Conservation (phyloP, 2,329 filamentous ascomycete genomes). For the Neopestalotiopsis sp. region DNA sequence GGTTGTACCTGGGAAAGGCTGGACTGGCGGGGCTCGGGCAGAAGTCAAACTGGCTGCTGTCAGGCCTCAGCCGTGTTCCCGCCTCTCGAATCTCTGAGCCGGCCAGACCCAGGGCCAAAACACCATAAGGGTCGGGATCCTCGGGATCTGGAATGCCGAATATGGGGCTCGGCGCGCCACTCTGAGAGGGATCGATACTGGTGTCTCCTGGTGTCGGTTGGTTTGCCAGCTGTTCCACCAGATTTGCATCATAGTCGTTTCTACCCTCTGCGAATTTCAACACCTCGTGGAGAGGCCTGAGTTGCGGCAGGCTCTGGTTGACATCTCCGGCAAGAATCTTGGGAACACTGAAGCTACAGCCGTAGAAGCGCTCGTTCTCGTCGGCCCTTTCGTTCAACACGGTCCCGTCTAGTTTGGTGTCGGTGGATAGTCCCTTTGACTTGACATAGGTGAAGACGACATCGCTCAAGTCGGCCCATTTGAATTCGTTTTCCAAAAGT, state of each 20-base stretch:
- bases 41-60: constrained; percentile 83
- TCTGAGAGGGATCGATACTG: constrained; percentile 53
- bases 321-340: constrained; percentile 65
- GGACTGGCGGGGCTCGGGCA: constrained; percentile 79
- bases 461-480: constrained; percentile 58
- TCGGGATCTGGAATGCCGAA: constrained; percentile 82
- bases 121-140: constrained; percentile 91
- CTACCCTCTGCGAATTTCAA: constrained; percentile 89
- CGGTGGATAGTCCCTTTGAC: constrained; percentile 59
- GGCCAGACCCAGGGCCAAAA: constrained; percentile 87
- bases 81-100: constrained; percentile 90
- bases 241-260: constrained; percentile 70
- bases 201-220: constrained; percentile 80
- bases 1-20: constrained; percentile 60
- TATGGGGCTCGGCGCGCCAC: constrained; percentile 45
- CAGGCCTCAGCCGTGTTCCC: constrained; percentile 75
- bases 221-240: constrained; percentile 68
- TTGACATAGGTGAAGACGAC: constrained; percentile 66
- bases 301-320: constrained; percentile 58
- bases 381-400: constrained; percentile 62
- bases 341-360: constrained; percentile 54
- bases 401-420: constrained; percentile 61
- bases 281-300: constrained; percentile 74
- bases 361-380: constrained; percentile 66
- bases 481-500: constrained; percentile 55